Evolutionary conservation across 2,329 filamentous ascomycete species (phyloP), one percentile per base, ranked within the genome.

Genomic region (Mycosphaerella arachidis): DNA sequence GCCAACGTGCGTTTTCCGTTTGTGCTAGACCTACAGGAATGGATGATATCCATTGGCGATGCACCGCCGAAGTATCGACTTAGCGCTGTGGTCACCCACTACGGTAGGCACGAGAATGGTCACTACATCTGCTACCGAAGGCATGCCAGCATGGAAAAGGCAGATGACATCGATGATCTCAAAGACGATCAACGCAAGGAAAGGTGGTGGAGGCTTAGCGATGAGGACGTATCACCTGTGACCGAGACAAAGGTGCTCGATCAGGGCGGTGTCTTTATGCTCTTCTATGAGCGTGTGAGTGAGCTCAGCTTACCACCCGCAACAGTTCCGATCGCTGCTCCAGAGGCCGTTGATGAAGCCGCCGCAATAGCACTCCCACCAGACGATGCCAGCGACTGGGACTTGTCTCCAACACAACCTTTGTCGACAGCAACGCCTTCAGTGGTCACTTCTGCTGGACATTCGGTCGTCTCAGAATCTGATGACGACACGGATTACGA

Each of bases 71-170:
- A 58, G 8, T 66, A 64, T 37, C 33, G 45, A 29, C 58, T 67
- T 27, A 63, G 57, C 30, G 91, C 92, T 31, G 89, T 93, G 0
- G 84, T 97, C 9, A 94, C 91, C 0, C 94, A 97, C 72, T 90
- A 89, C 63, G 94, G 94, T 4, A 83, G 89, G 33, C 94, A 97
- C 73, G 92, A 97, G 63, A 96, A 96, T 68, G 94, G 94, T 0
- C 94, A 99, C 76, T 97, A 99, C 68, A 86, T 97, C 43, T 96
- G 91, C 72, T 96, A 94, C 74, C 84, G 91, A 55, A 90, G 88
- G 69, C 87, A 91, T 69, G 81, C 84, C 50, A 53, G 56, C 16
- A 9, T 48, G 1, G 46, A 45, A 0, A 40, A 20, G 13, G 37
- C 51, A 16, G 57, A 55, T 6, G 52, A 52, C 4, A 13, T 8